A percentile compares a stretch with the other conserved stretches of the same genome.
phyloP scores from a whole-genome alignment of 768 basidiomycete species.

The Tylopilus cervinicoccineus region DNA sequence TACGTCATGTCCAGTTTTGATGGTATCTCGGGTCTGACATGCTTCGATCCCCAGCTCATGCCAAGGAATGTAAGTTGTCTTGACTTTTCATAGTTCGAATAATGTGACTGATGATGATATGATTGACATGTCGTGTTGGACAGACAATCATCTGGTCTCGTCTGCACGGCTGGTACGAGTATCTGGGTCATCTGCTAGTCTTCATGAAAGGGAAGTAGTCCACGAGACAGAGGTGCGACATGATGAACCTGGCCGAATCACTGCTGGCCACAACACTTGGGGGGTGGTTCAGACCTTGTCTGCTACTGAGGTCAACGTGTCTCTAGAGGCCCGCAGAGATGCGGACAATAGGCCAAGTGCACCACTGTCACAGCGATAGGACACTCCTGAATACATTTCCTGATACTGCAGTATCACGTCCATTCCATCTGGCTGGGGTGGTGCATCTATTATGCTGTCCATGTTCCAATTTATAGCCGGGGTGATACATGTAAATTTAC shows the following conservation, averaged over 20 bases:
- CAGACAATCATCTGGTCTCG: conserved; percentile 40
- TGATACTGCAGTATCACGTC: background rate
- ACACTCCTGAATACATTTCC: background rate
- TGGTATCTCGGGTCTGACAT: conserved; percentile 7
- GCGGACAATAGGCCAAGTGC: conserved; percentile 1
- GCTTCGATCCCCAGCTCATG: conserved; percentile 48
- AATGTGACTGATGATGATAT: conserved; percentile 6
- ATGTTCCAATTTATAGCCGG: conserved; percentile 14
- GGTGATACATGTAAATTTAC: conserved; percentile 27
- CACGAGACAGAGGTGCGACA: conserved; percentile 3
- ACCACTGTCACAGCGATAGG: background rate
- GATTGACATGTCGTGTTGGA: conserved; percentile 6
- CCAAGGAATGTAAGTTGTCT: conserved; percentile 62
- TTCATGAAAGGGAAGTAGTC: background rate
- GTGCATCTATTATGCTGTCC: conserved; percentile 6
- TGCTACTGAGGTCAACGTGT: background rate
- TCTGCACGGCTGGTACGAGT: conserved; percentile 2
- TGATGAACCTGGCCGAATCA: background rate
- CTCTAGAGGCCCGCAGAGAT: background rate
- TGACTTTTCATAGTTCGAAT: background rate
- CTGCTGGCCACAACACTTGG: background rate
- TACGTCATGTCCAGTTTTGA: conserved; percentile 31
- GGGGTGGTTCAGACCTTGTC: conserved; percentile 4
- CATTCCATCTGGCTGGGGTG: conserved; percentile 1
- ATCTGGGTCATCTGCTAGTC: background rate